Conservation (phyloP, 2,329 filamentous ascomycete species). For the Diaporthe citri region DNA sequence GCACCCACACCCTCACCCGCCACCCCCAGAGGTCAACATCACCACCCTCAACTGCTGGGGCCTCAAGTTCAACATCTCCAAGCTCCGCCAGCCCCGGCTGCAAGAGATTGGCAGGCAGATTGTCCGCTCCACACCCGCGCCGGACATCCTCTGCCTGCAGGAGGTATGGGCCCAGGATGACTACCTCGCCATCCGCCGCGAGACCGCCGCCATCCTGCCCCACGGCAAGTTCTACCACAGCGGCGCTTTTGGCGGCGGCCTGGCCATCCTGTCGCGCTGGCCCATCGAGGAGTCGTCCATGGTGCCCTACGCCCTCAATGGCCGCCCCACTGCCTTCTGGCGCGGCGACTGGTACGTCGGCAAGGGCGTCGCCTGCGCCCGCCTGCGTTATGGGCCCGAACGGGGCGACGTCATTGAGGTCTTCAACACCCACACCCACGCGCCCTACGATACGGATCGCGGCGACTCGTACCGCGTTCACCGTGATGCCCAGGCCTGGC, state of each 20-base stretch:
- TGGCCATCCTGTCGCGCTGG: conserved; percentile 92
- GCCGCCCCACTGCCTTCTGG: conserved; percentile 92
- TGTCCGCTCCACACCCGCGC: conserved; percentile 73
- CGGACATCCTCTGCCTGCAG: conserved; percentile 92
- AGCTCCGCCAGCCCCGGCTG: conserved; percentile 81
- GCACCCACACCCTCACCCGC: conserved; percentile 53
- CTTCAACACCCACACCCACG: conserved; percentile 92
- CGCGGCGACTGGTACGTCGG: conserved; percentile 97
- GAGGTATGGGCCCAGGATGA: conserved; percentile 94
- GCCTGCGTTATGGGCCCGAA: conserved; percentile 77
- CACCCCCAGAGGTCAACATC: conserved; percentile 76
- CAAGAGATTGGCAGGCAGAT: conserved; percentile 86
- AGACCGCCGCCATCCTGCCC: conserved; percentile 80
- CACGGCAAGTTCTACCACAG: conserved; percentile 94
- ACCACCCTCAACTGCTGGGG: conserved; percentile 98
- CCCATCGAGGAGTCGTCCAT: conserved; percentile 92
- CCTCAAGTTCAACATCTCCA: conserved; percentile 82
- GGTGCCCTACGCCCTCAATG: conserved; percentile 90
- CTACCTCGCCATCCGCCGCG: conserved; percentile 80
- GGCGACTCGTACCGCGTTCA: conserved; percentile 91
- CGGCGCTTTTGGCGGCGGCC: conserved; percentile 88
- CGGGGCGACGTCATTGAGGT: conserved; percentile 81
- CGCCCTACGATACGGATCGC: conserved; percentile 82
- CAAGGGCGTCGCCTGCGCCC: conserved; percentile 89
- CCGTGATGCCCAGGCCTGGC: conserved; percentile 93